These are phyloP conservation scores for Primulina eburnea DNA, from an alignment of 257 asterid genomes.

Conservation along the genomic window DNA sequence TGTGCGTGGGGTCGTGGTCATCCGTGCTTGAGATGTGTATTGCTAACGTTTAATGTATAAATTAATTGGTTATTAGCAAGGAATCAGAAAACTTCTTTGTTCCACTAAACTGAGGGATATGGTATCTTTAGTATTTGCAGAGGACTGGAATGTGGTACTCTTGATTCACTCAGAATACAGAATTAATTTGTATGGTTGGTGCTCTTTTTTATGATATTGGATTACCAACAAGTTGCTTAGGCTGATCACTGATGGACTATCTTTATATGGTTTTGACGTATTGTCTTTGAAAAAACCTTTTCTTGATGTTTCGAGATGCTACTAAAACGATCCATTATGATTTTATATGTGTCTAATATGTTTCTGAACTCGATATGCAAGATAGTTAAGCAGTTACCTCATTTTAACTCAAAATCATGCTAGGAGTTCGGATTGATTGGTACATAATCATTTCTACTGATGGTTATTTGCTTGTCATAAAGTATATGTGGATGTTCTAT, in stretches of 20 bases:
- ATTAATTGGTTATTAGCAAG: not conserved
- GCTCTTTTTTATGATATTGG: not conserved
- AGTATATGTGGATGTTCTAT: not conserved
- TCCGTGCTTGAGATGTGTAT: not conserved
- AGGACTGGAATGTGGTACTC: not conserved
- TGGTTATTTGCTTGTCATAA: not conserved
- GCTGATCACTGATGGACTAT: not conserved
- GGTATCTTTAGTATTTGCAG: not conserved
- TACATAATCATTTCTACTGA: not conserved
- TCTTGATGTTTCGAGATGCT: not conserved
- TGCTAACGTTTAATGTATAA: not conserved
- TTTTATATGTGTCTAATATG: slow-evolving; percentile 1
- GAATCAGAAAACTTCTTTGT: not conserved
- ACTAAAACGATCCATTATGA: not conserved
- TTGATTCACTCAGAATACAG: slow-evolving; percentile 20
- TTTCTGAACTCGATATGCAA: not conserved
- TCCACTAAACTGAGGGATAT: too few species aligned
- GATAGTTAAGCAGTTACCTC: too few species aligned
- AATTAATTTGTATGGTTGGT: slow-evolving; percentile 15
- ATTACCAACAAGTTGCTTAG: not conserved
- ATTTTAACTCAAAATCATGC: too few species aligned
- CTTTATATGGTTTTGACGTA: not conserved
- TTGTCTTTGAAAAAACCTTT: slow-evolving; percentile 5
- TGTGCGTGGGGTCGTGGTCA: not conserved
- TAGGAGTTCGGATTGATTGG: too few species aligned